Conservation (phyloP, 2,329 filamentous ascomycete genomes). For the Arthrocladium fulminans region DNA sequence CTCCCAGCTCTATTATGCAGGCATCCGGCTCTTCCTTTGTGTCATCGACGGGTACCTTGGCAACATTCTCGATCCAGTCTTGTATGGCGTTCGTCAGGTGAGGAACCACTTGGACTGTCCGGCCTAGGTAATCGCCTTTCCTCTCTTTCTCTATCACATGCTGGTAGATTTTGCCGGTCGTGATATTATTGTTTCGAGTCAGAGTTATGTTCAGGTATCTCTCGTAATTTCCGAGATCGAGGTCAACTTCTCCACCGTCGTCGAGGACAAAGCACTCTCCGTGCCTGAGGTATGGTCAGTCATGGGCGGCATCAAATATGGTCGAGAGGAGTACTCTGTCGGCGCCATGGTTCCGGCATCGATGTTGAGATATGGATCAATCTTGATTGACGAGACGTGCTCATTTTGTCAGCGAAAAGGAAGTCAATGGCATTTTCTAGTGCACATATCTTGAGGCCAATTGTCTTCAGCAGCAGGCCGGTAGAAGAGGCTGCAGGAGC, state of each 20-base stretch:
- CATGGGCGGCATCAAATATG: background rate
- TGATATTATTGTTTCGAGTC: slow-evolving; percentile 87
- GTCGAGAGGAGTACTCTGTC: slow-evolving; percentile 42
- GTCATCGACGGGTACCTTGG: slow-evolving; percentile 77
- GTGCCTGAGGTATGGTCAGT: slow-evolving; percentile 45
- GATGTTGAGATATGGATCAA: slow-evolving; percentile 68
- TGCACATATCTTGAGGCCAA: slow-evolving; percentile 63
- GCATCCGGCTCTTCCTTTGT: slow-evolving; percentile 76
- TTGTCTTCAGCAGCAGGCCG: slow-evolving; percentile 68
- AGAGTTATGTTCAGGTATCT: slow-evolving; percentile 75
- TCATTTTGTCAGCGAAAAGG: slow-evolving; percentile 23
- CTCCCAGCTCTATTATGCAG: slow-evolving; percentile 66
- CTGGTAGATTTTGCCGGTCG: slow-evolving; percentile 91
- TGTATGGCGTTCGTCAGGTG: slow-evolving; percentile 88
- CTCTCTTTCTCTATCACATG: slow-evolving; percentile 72
- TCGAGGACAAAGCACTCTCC: slow-evolving; percentile 84
- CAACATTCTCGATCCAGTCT: slow-evolving; percentile 83
- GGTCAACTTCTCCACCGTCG: slow-evolving; percentile 69
- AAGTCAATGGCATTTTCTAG: slow-evolving; percentile 4
- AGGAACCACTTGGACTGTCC: slow-evolving; percentile 83
- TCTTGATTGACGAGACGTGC: slow-evolving; percentile 58
- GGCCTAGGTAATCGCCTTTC: slow-evolving; percentile 71
- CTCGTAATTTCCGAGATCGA: slow-evolving; percentile 69
- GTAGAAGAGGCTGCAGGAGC: slow-evolving; percentile 53
- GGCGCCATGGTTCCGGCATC: slow-evolving; percentile 66